Percentiles rank a stretch among this genome's conserved stretches.
Conservation (phyloP, 2,329 filamentous ascomycete genomes). For the Teratosphaeria epicoccoides region DNA sequence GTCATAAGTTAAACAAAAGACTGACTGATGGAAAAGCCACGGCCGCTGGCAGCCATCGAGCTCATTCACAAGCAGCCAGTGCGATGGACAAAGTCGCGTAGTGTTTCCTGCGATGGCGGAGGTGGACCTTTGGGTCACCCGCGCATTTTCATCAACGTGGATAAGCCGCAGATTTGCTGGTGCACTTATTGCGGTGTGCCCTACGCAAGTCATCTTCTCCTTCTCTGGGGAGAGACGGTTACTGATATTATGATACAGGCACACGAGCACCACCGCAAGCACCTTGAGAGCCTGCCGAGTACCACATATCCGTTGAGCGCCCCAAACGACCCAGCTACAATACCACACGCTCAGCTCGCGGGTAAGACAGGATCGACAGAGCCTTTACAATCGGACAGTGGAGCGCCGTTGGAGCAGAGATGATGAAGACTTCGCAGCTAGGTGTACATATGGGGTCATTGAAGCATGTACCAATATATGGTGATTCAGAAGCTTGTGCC, state of each 20-base stretch:
- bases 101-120: slow-evolving; percentile 84
- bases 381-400: slow-evolving; percentile 43
- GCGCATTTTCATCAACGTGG: slow-evolving; percentile 91
- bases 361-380: slow-evolving; percentile 24
- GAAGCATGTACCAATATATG: too few species aligned
- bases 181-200: slow-evolving; percentile 93
- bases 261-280: slow-evolving; percentile 74
- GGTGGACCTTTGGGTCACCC: slow-evolving; percentile 86
- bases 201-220: slow-evolving; percentile 56
- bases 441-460: not conserved
- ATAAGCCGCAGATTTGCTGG: slow-evolving; percentile 84
- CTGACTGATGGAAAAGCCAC: slow-evolving; percentile 50
- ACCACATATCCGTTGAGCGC: slow-evolving; percentile 61
- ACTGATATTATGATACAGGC: slow-evolving; percentile 47
- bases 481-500: too few species aligned
- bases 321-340: slow-evolving; percentile 48
- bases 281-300: slow-evolving; percentile 69
- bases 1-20: not conserved
- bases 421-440: slow-evolving; percentile 21
- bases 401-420: slow-evolving; percentile 50
- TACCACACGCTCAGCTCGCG: slow-evolving; percentile 36
- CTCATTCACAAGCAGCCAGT: slow-evolving; percentile 95
- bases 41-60: slow-evolving; percentile 80
- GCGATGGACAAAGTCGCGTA: slow-evolving; percentile 71
- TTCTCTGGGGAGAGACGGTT: not conserved